Evolutionary conservation across 2,329 filamentous ascomycete genomes (phyloP).

Genomic region (Monilinia vaccinii-corymbosi): DNA sequence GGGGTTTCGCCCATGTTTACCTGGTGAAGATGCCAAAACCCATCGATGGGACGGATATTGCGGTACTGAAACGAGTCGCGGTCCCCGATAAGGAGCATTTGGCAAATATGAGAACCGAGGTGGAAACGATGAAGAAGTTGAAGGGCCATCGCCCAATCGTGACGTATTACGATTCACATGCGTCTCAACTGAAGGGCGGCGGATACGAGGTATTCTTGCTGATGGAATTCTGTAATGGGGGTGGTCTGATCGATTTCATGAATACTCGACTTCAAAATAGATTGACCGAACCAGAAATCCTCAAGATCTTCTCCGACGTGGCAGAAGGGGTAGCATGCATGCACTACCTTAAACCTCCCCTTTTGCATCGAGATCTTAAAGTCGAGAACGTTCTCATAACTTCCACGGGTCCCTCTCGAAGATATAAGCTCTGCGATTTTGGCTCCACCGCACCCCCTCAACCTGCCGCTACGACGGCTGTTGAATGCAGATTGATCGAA

Average conservation of each 20-base stretch:
- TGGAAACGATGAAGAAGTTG: conserved; percentile 99
- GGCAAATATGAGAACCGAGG: conserved; percentile 94
- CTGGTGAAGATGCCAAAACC: conserved; percentile 72
- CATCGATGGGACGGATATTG: conserved; percentile 32
- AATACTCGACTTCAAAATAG: conserved; percentile 95
- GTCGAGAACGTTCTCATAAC: conserved; percentile 92
- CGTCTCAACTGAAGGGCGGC: conserved; percentile 82
- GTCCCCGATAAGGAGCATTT: conserved; percentile 93
- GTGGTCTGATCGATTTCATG: conserved; percentile 98
- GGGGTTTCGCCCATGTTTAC: conserved; percentile 97
- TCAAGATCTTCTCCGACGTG: conserved; percentile 94
- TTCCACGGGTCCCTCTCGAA: conserved; percentile 49
- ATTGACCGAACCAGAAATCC: conserved; percentile 91
- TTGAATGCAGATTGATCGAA: conserved; percentile 85
- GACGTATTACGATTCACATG: conserved; percentile 96
- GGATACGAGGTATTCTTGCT: conserved; percentile 97
- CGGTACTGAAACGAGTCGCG: conserved; percentile 63
- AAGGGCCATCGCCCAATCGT: conserved; percentile 96
- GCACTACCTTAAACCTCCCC: conserved; percentile 93
- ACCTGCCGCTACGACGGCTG: conserved; percentile 74
- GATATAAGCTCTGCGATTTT: conserved; percentile 98
- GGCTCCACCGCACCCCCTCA: conserved; percentile 80
- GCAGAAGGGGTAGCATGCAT: conserved; percentile 96
- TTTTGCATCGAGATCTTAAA: conserved; percentile 91
- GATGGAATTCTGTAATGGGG: conserved; percentile 95